A percentile compares a stretch with the other conserved stretches of the same genome.
Conservation (phyloP, 2,329 filamentous ascomycete genomes). For the Pseudocercospora musae region DNA sequence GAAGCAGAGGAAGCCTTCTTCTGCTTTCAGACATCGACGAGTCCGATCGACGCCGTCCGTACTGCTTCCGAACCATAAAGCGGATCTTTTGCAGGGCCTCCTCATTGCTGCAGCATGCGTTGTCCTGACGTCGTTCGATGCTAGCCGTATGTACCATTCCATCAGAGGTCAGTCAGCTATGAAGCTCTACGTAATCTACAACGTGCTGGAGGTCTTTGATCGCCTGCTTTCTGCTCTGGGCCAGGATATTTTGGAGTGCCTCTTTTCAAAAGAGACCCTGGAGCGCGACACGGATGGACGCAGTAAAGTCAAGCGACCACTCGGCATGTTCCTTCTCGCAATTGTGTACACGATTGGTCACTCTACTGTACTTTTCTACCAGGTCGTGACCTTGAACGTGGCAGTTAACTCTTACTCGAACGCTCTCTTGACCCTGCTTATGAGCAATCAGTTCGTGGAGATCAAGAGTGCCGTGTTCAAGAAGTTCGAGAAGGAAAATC, state of each 20-base stretch:
- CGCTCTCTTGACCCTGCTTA: constrained; percentile 81
- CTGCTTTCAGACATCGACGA: constrained; percentile 60
- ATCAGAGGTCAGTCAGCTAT: constrained; percentile 95
- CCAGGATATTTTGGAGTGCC: constrained; percentile 92
- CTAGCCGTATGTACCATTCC: constrained; percentile 96
- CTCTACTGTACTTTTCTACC: constrained; percentile 86
- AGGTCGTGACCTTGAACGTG: constrained; percentile 96
- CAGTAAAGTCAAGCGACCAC: constrained; percentile 82
- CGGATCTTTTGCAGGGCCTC: constrained; percentile 85
- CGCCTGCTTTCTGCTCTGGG: constrained; percentile 85
- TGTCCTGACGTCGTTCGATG: constrained; percentile 85
- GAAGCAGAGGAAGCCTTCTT: constrained; percentile 26
- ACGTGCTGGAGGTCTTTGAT: constrained; percentile 90
- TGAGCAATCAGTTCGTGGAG: constrained; percentile 98
- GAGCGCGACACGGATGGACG: constrained; percentile 83
- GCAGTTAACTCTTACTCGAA: constrained; percentile 99
- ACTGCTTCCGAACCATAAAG: constrained; percentile 85
- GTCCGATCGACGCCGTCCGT: constrained; percentile 82
- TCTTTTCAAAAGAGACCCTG: constrained; percentile 89
- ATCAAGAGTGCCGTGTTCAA: constrained; percentile 99
- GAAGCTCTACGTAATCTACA: constrained; percentile 98
- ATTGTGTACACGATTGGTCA: constrained; percentile 85
- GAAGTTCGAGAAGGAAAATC: constrained; percentile 95
- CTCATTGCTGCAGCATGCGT: constrained; percentile 83
- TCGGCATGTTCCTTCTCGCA: constrained; percentile 87